Percentiles rank a stretch among this genome's conserved stretches.
phyloP scores from a whole-genome alignment of 202 grass and related monocot species.

The Elaeis oleifera region DNA sequence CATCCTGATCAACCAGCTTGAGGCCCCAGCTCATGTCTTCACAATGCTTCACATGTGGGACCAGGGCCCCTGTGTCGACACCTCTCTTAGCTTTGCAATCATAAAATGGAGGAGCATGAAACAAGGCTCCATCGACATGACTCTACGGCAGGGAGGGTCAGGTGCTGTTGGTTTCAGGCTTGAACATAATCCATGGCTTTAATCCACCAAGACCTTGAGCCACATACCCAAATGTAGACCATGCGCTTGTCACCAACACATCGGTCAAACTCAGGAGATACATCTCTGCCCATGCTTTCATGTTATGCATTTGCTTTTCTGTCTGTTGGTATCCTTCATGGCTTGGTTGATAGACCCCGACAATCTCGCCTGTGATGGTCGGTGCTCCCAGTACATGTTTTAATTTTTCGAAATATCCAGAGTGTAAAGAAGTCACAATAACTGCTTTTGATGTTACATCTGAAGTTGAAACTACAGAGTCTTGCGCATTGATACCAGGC shows the following conservation, averaged over 20 bases:
- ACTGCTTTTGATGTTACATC: conserved; percentile 47
- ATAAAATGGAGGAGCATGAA: conserved; percentile 81
- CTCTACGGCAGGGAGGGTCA: conserved; percentile 59
- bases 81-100: conserved; percentile 72
- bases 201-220: conserved; percentile 75
- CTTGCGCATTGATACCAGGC: conserved; percentile 34
- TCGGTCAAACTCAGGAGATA: conserved; percentile 84
- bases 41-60: conserved; percentile 81
- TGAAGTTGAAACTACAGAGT: conserved; percentile 16
- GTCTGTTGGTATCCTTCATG: conserved; percentile 73
- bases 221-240: conserved; percentile 97
- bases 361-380: conserved; percentile 41
- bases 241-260: conserved; percentile 71
- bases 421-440: conserved; percentile 72
- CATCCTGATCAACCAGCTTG: conserved; percentile 58
- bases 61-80: conserved; percentile 62
- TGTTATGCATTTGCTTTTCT: conserved; percentile 71
- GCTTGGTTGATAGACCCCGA: conserved; percentile 87
- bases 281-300: conserved; percentile 90
- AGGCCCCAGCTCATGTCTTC: conserved; percentile 95
- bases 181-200: conserved; percentile 82
- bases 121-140: conserved; percentile 77
- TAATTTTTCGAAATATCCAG: conserved; percentile 68
- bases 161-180: conserved; percentile 65
- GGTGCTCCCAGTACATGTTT: conserved; percentile 92